Percentiles rank a stretch among this genome's conserved stretches.
These are phyloP conservation scores for Syncephalis plumigaleata DNA, from an alignment of 371 early-diverging fungal genomes.

Conservation along the genomic window DNA sequence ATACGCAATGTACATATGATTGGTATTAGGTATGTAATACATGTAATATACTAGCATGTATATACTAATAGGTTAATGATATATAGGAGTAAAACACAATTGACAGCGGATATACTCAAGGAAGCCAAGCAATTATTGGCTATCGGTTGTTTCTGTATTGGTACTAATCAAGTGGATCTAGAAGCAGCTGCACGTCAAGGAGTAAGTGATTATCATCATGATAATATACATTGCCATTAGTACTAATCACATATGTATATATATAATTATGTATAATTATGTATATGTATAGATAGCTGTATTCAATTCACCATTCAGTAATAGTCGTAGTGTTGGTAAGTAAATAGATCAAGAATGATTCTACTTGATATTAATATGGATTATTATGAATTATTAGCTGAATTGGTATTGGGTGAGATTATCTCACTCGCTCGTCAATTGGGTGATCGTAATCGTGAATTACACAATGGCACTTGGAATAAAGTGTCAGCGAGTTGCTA, in stretches of 20 bases:
- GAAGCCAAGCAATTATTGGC: conserved; percentile 77
- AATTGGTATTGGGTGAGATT: conserved; percentile 82
- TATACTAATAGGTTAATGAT: too few relatives aligned
- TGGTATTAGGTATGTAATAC: conserved; percentile 64
- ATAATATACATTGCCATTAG: too few relatives aligned
- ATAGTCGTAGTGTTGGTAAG: conserved; percentile 39
- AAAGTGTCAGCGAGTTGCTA: conserved; percentile 72
- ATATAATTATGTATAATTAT: neutral
- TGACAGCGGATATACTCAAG: conserved; percentile 68
- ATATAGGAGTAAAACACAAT: conserved; percentile 78
- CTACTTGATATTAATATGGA: too few relatives aligned
- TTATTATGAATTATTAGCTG: conserved; percentile 34
- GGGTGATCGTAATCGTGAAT: conserved; percentile 79
- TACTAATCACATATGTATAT: neutral
- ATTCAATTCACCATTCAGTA: conserved; percentile 95
- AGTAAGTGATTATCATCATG: too few relatives aligned
- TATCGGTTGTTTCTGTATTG: conserved; percentile 97
- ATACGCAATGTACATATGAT: conserved; percentile 85
- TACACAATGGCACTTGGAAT: conserved; percentile 85
- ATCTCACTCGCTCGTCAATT: conserved; percentile 78
- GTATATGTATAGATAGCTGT: conserved; percentile 85
- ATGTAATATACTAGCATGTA: too few relatives aligned
- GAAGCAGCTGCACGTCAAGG: conserved; percentile 69
- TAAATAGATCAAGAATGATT: neutral
- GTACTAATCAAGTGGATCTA: conserved; percentile 93